Conservation (phyloP, 441 rosid species). For the Eutrema salsugineum region DNA sequence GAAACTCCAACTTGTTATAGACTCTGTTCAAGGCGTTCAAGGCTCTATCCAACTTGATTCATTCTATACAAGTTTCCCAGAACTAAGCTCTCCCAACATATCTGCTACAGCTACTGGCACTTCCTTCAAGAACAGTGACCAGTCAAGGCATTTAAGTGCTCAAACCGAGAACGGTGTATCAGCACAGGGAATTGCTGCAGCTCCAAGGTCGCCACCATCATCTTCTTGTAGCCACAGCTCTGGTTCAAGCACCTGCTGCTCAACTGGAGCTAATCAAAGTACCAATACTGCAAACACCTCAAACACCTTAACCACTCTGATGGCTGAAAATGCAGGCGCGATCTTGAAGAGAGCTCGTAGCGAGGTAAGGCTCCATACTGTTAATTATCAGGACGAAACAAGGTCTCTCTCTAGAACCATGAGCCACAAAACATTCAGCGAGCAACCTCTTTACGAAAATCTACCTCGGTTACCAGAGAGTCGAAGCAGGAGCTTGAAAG, state of each 20-base stretch:
- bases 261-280: constrained; percentile 50
- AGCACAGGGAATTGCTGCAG: constrained; percentile 35
- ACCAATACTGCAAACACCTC: constrained; percentile 28
- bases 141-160: constrained; percentile 29
- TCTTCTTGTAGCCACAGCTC: constrained; percentile 77
- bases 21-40: constrained; percentile 74
- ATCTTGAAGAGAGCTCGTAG: constrained; percentile 62
- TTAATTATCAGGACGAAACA: constrained; percentile 51
- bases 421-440: constrained; percentile 59
- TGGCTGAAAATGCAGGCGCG: constrained; percentile 38
- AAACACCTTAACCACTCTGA: constrained; percentile 28
- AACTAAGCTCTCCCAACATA: constrained; percentile 49
- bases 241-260: constrained; percentile 59
- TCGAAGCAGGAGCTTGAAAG: constrained; percentile 12
- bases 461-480: constrained; percentile 38
- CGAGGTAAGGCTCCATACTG: constrained; percentile 48
- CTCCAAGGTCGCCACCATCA: constrained; percentile 55
- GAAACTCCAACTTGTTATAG: constrained; percentile 82
- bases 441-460: constrained; percentile 36
- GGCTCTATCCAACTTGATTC: constrained; percentile 73
- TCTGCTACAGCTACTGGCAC: constrained; percentile 22
- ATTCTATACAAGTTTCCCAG: constrained; percentile 80
- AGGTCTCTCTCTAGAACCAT: constrained; percentile 54
- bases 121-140: constrained; percentile 25
- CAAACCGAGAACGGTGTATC: constrained; percentile 38